Base-by-base conservation (phyloP, 371 early-diverging fungal genomes). In the Conidiobolus incongruus region DNA sequence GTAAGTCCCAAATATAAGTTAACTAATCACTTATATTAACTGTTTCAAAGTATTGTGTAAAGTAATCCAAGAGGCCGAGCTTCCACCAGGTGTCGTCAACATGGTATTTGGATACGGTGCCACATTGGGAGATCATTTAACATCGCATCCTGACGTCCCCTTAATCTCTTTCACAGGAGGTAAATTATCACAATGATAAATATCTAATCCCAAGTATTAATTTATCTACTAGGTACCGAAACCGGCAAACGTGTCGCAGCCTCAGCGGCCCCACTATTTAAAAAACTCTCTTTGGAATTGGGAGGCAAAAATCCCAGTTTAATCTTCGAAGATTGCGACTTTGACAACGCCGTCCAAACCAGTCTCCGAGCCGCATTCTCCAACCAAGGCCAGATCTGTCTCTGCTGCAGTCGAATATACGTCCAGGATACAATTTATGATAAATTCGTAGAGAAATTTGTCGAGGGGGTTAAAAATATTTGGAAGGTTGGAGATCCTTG, bases 231-330 rank as follows among this genome's bases (percentile, higher is more conserved):
- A 62, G 65, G 77, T 13, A 76, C 83, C 15, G 64, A 52, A n/a
- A 81, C 78, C 0, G 82, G 82, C 11, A 45, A 60, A 35, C 54
- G 51, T 26, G 64, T 82, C 35, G 65, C 56, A 31, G 40, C 50
- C 20, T 42, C 47, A 38, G 58, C 70, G 33, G 72, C 75, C 2
- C 54, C 53, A 11, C 30, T 48, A 29, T 68, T 67, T 59, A 82
- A 82, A 50, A 76, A 76, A 44, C 46, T 77, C 17, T 73, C 74
- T 2, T 51, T 82, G 29, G 83, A 82, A 51, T 55, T 82, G 0
- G 72, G 63, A 26, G 84, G 84, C 42, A 83, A 83, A 58, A 80
- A 80, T 55, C 77, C 84, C 23, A 70, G 65, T 52, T 54, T 83
- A 35, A 54, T 83, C 13, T 80, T 83, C 55, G 70, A 58, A 15